phyloP scores from a whole-genome alignment of 2,329 filamentous ascomycete genomes.

The Hirsutella minnesotensis region DNA sequence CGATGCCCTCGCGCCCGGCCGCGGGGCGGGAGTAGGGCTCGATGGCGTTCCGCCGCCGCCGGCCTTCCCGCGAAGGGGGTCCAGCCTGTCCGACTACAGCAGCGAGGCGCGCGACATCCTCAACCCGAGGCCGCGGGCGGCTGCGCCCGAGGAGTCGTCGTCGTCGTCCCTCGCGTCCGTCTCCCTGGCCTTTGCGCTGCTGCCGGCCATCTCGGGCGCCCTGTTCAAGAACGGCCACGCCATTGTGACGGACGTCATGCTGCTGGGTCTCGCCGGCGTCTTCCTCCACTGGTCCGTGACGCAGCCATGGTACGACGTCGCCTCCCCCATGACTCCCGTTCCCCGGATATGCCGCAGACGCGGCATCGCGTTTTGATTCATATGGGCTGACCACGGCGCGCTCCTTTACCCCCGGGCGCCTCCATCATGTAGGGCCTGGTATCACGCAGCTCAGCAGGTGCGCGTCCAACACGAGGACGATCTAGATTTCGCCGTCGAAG shows the following conservation, averaged over 20 bases:
- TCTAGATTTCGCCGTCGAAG: conserved; percentile 28
- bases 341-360: too few species aligned
- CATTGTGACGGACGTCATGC: conserved; percentile 73
- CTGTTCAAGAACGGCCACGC: conserved; percentile 76
- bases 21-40: conserved; percentile 7
- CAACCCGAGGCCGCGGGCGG: conserved; percentile 29
- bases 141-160: conserved; percentile 32
- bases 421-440: conserved; percentile 50
- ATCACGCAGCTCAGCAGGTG: conserved; percentile 55
- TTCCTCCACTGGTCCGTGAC: conserved; percentile 90
- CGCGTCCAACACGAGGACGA: conserved; percentile 37
- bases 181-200: conserved; percentile 71
- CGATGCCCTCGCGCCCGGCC: too few species aligned
- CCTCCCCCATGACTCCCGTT: too few species aligned
- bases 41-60: conserved; percentile 14
- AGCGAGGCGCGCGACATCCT: conserved; percentile 60
- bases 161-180: conserved; percentile 64
- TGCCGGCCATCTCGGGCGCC: conserved; percentile 76
- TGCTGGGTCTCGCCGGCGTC: conserved; percentile 67
- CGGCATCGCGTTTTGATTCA: too few species aligned
- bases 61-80: conserved; percentile 50
- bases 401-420: too few species aligned
- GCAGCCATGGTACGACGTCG: conserved; percentile 61
- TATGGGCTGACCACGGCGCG: too few species aligned
- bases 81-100: conserved; percentile 66